Evolutionary conservation across 2,329 filamentous ascomycete genomes (phyloP).

Genomic region (Claviceps humidiphila): DNA sequence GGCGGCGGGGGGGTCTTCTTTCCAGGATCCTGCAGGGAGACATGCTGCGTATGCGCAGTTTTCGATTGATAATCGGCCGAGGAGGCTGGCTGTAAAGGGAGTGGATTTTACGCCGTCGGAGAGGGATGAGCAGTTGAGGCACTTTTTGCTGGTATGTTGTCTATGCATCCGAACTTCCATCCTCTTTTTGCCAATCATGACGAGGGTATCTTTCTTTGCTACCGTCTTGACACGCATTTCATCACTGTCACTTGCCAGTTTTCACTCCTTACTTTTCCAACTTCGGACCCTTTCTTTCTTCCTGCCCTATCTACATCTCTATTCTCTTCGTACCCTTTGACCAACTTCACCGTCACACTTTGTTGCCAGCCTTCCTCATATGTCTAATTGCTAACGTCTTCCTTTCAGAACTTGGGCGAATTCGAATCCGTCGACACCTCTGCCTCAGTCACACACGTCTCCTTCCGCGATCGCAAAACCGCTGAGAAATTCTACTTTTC

Average conservation of each 20-base stretch:
- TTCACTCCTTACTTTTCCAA: too few species aligned
- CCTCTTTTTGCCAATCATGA: too few species aligned
- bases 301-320: too few species aligned
- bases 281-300: neutral
- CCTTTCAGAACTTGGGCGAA: conserved; percentile 43
- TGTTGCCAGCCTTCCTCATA: too few species aligned
- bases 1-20: conserved; percentile 25
- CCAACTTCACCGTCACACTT: too few species aligned
- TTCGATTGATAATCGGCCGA: conserved; percentile 65
- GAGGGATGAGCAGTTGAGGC: conserved; percentile 56
- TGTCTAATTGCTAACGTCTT: neutral
- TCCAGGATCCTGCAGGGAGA: conserved; percentile 29
- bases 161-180: neutral
- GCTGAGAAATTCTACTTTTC: conserved; percentile 57
- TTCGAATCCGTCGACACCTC: conserved; percentile 44
- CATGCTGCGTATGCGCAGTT: conserved; percentile 47
- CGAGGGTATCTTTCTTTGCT: too few species aligned
- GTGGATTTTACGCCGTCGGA: conserved; percentile 48
- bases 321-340: too few species aligned
- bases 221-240: too few species aligned
- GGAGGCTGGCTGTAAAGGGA: conserved; percentile 49
- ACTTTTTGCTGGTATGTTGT: conserved; percentile 53
- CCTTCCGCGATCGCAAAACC: conserved; percentile 54
- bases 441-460: conserved; percentile 36
- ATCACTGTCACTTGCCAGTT: too few species aligned